Evolutionary conservation across 208 protist species (phyloP).

Genomic region (Zelonia costaricensis): DNA sequence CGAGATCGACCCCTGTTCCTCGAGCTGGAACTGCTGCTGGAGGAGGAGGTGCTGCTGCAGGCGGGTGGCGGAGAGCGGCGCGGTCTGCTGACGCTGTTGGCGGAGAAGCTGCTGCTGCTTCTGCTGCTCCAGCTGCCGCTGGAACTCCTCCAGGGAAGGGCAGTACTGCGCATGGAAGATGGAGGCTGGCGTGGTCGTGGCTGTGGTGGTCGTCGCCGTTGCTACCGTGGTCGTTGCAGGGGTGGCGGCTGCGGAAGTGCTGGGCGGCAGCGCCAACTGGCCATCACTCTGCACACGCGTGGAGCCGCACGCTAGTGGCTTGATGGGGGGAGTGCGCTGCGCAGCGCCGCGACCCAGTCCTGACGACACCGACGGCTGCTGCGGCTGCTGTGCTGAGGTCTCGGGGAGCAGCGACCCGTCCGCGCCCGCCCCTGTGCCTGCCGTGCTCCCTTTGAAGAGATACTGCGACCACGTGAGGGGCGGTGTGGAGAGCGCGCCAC

Average conservation of each 20-base stretch:
- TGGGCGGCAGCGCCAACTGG: background rate
- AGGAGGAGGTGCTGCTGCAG: conserved; percentile 20
- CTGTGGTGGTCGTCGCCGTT: background rate
- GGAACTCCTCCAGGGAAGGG: conserved; percentile 38
- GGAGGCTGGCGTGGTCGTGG: conserved; percentile 2
- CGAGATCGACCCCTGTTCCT: too few relatives aligned
- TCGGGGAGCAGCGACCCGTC: too few relatives aligned
- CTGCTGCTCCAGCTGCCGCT: conserved; percentile 21
- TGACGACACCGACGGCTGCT: too few relatives aligned
- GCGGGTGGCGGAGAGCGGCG: conserved; percentile 22
- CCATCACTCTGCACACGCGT: conserved; percentile 4
- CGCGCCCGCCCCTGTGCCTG: too few relatives aligned
- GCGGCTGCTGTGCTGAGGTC: too few relatives aligned
- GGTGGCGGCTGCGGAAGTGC: too few relatives aligned
- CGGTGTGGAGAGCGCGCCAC: background rate
- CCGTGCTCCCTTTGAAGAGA: conserved; percentile 4
- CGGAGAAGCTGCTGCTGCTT: conserved; percentile 20
- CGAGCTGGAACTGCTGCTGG: conserved; percentile 23
- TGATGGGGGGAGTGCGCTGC: too few relatives aligned
- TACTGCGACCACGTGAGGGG: conserved; percentile 29
- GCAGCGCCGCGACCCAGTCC: too few relatives aligned
- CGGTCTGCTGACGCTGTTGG: conserved; percentile 15
- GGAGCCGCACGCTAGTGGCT: too few relatives aligned
- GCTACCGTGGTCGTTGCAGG: background rate
- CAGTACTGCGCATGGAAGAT: conserved; percentile 35